Base-by-base conservation (phyloP, 441 rosid genomes). In the Hura crepitans region DNA sequence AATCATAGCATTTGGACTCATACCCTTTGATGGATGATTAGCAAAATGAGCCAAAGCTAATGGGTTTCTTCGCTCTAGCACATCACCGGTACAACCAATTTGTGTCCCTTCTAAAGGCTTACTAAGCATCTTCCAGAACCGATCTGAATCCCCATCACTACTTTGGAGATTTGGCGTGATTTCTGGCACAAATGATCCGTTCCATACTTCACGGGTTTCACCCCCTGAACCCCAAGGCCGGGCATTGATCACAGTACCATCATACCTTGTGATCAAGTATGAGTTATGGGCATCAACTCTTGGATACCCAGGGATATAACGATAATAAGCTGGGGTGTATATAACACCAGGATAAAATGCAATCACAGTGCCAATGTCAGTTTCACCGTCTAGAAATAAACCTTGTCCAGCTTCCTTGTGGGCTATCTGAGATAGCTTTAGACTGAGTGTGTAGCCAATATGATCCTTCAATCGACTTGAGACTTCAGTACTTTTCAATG, bases 161-260 rank as follows among this genome's bases (percentile, higher is more conserved):
- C 55, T 73, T 60, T 73, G 77, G 20, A 58, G 13, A 5, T 62
- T 50, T 66, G 76, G 58, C 61, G 56, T 80, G 62, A 60, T 46
- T 55, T 85, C 81, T 71, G 79, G 75, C 54, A 59, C 47, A 22
- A 43, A 66, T 35, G 68, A 75, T 64, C 87, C 84, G 66, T 85
- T 76, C 98, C 96, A 93, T 13, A 75, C 46, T 70, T 85, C 80
- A 30, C 90, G 84, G 55, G 76, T 74, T 63, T 89, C 83, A 15
- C 85, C 89, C 59, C 97, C 98, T 50, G 30, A 72, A 51, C 95
- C 95, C 98, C 98, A 89, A 60, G 94, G 89, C 62, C 88, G 87
- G 63, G 93, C 91, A 73, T 93, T 87, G 79, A 93, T 87, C 45
- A 91, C 90, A 5, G 79, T 74, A 45, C 89, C 91, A 17, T 91